Base-by-base conservation (phyloP, 2,329 filamentous ascomycete species). In the Dactylellina haptotyla region DNA sequence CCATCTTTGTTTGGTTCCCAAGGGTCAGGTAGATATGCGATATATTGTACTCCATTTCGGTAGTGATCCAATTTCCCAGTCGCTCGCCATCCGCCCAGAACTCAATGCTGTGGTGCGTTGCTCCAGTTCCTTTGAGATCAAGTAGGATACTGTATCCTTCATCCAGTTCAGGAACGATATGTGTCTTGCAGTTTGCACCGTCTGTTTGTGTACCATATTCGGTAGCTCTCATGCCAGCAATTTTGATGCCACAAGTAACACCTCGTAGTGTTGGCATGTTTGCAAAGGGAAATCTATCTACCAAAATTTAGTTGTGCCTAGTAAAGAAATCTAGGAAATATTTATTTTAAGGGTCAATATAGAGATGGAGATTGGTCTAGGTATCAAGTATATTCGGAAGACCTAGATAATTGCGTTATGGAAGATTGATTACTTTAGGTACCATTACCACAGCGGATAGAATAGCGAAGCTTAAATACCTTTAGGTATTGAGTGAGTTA, bases 201-300 rank as follows among this genome's bases (percentile, higher is more conserved):
- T 63, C 23, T 14, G 37, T 6, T 45, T 30, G 8, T 4, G 34
- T 53, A 32, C 14, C 32, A 18, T 64, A 64, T 28, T 64, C 59
- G 2, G 34, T 25, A 3, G 59, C 59, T 25, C 20, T 53, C 16
- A 1, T 3, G 8, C 20, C 23, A 5, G 10, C 46, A 34, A 64
- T 6, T 8, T 43, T 53, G 8, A 64, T 20, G 5, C 45, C 32
- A 12, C 59, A 64, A 12, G 14, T 45, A 9, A 64, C 34, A 10
- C 34, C 32, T 28, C 54, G 43, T 1, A 43, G 23, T 4, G 59
- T 54, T 26, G 59, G 59, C 59, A 54, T 64, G 8, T 39, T 45
- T 28, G 18, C 26, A 5, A 28, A 20, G 28, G 10, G 10, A n/a
- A 12, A 26, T 53, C n/a, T n/a, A n/a, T n/a, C n/a, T n/a, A n/a